Conservation (phyloP, 148 eudicot species). For the Fagopyrum tataricum region DNA sequence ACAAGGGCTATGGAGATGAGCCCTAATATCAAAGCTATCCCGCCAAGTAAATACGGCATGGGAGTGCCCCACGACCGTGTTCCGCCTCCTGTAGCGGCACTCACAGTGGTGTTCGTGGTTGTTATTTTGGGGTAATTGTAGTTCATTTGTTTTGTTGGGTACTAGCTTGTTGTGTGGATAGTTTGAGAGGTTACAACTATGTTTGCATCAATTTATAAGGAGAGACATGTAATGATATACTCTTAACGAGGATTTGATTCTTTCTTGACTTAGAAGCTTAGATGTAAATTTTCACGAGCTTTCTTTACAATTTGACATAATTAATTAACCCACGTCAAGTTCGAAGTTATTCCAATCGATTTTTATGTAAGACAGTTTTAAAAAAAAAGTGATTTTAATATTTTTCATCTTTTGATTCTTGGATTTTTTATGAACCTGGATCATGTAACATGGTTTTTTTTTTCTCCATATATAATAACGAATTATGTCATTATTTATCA, state of each 20-base stretch:
- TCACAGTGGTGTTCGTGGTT: neutral
- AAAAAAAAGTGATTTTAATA: no score
- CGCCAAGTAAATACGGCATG: neutral
- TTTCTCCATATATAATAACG: no score
- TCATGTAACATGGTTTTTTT: no score
- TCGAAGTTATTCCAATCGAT: no score
- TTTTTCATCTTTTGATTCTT: no score
- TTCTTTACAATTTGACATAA: neutral
- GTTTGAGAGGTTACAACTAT: neutral
- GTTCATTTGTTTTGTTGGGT: no score
- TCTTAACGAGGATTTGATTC: neutral
- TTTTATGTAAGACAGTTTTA: no score
- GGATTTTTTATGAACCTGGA: no score
- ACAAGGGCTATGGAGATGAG: conserved; percentile 9
- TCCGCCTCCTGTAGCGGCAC: neutral
- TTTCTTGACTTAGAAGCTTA: neutral
- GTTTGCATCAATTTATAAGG: neutral
- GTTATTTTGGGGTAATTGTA: neutral
- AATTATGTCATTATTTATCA: no score
- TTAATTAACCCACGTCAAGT: neutral
- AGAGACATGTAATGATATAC: neutral
- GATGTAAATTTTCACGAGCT: neutral
- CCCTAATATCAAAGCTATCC: neutral
- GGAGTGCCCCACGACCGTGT: neutral
- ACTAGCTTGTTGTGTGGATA: neutral